Percentiles rank a stretch among this genome's conserved stretches.
Conservation (phyloP, 176 grass and related monocot genomes). For the Poa annua region DNA sequence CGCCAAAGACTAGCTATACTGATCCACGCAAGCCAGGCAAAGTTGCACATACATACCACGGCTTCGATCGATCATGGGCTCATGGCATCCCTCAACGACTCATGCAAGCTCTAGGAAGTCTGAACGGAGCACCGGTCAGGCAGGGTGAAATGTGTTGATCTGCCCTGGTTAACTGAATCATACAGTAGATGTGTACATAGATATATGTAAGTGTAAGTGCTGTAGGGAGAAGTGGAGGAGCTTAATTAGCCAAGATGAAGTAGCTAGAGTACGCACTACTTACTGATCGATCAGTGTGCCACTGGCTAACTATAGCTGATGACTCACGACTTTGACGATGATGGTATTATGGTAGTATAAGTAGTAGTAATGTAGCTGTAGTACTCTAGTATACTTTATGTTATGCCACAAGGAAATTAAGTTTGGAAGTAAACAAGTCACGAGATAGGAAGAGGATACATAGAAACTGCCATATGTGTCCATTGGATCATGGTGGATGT, state of each 20-base stretch:
- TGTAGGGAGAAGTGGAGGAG: neutral
- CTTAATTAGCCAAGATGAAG: slow-evolving; percentile 15
- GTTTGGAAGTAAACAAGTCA: neutral
- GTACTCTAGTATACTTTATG: neutral
- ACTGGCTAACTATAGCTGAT: neutral
- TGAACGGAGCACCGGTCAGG: neutral
- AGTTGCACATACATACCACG: neutral
- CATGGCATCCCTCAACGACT: neutral
- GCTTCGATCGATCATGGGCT: neutral
- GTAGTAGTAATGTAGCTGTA: neutral
- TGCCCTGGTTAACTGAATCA: neutral
- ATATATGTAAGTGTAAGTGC: neutral
- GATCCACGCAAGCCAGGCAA: neutral
- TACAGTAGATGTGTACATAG: neutral
- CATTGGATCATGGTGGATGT: neutral
- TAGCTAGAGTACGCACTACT: neutral
- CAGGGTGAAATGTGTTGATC: slow-evolving; percentile 8
- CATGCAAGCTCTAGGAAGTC: neutral
- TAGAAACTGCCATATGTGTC: neutral
- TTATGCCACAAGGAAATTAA: neutral
- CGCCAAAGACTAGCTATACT: slow-evolving; percentile 22
- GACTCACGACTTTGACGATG: neutral
- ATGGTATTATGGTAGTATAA: neutral
- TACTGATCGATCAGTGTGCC: neutral
- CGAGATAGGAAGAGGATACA: neutral